phyloP scores from a whole-genome alignment of 495 filamentous ascomycete genomes.

The Lichenothelia convexa region DNA sequence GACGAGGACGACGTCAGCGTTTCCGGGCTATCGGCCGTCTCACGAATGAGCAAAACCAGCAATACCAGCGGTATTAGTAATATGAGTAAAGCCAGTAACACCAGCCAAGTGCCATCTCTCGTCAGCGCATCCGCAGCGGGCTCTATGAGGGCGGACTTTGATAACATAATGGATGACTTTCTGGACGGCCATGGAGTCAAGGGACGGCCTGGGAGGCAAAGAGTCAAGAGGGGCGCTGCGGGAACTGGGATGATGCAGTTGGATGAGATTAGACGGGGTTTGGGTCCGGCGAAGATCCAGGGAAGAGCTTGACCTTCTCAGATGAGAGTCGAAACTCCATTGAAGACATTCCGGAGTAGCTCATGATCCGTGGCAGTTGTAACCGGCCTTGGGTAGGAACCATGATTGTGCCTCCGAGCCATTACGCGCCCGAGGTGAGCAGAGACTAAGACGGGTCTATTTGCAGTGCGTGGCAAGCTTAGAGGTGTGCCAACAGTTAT shows the following conservation, averaged over 20 bases:
- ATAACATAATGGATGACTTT: constrained; percentile 87
- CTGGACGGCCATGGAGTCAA: constrained; percentile 53
- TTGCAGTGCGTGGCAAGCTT: no score
- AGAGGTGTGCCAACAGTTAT: no score
- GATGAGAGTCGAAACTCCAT: no score
- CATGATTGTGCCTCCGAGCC: no score
- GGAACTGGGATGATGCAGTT: constrained; percentile 70
- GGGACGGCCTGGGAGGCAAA: constrained; percentile 45
- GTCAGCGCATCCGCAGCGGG: no score
- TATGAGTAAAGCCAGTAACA: constrained; percentile 19
- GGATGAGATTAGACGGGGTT: constrained; percentile 66
- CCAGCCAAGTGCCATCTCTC: constrained; percentile 25
- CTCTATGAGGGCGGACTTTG: constrained; percentile 65
- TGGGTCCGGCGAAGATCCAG: constrained; percentile 53
- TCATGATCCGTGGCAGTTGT: no score
- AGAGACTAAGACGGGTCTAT: no score
- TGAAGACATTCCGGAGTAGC: no score
- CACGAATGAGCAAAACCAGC: constrained; percentile 18
- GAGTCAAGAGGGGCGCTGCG: constrained; percentile 62
- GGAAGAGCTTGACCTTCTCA: no score
- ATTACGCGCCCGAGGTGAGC: no score
- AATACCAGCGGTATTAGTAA: constrained; percentile 24
- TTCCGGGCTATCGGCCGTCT: constrained; percentile 32
- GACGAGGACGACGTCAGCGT: constrained; percentile 34
- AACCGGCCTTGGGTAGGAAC: no score